A percentile compares a stretch with the other conserved stretches of the same genome.
Evolutionary conservation across 2,329 filamentous ascomycete species (phyloP).

Genomic region (Epichloe gansuensis): DNA sequence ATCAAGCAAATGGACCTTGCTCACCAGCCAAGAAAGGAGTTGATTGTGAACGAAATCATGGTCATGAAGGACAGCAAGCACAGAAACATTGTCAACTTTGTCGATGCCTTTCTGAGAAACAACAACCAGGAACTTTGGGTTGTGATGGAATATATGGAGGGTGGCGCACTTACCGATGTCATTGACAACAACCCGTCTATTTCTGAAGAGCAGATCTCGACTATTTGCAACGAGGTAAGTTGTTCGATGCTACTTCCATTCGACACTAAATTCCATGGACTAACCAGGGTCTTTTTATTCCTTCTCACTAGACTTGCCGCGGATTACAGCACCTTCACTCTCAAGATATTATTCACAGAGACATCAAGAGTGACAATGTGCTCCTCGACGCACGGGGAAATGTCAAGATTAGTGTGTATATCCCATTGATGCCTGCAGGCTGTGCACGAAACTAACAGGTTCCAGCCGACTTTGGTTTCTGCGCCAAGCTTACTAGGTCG

Average conservation of each 20-base stretch:
- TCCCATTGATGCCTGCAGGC: neutral
- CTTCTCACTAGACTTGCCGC: constrained; percentile 66
- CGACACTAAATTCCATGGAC: neutral
- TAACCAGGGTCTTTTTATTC: neutral
- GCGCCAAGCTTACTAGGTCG: constrained; percentile 91
- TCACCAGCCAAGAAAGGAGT: constrained; percentile 90
- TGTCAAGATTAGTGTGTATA: constrained; percentile 83
- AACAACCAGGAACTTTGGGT: constrained; percentile 96
- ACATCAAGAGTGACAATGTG: constrained; percentile 99
- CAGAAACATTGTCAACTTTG: constrained; percentile 96
- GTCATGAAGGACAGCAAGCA: constrained; percentile 99
- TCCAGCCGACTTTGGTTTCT: constrained; percentile 97
- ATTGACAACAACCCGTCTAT: constrained; percentile 96
- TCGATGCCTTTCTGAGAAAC: constrained; percentile 92
- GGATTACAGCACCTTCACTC: constrained; percentile 88
- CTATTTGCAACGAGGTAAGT: constrained; percentile 86
- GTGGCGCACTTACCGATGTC: constrained; percentile 90
- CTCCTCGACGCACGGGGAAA: constrained; percentile 86
- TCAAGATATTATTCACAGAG: constrained; percentile 95
- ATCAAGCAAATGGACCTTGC: constrained; percentile 99
- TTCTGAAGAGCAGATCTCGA: constrained; percentile 92
- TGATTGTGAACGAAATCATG: constrained; percentile 99
- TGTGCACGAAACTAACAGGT: constrained; percentile 18
- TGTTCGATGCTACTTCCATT: neutral
- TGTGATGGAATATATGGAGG: constrained; percentile 99